Evolutionary conservation across 345 rosid genomes (phyloP), one percentile per base, ranked within the genome.

Genomic region (Populus ilicifolia): DNA sequence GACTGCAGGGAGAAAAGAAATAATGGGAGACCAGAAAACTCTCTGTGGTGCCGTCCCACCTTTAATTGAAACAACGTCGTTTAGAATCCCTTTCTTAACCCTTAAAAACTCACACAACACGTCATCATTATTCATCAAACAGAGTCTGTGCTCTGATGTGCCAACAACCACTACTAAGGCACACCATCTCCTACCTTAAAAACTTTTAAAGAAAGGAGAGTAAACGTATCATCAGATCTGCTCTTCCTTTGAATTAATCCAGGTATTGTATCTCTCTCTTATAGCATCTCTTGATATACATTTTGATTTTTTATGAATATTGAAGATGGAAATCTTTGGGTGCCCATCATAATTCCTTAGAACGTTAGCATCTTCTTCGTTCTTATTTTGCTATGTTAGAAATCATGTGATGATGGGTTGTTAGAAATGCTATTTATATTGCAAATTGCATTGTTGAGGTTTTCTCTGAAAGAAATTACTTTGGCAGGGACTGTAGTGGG

Each of bases 221-320:
- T n/a, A 44, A 44, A 48, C 63, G n/a, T n/a, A 59, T 7, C 12
- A 21, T 21, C 33, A 18, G 75, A 72, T 54, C 75, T 50, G 75
- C 23, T 72, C 48, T 72, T 72, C 65, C 30, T 35, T 16, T 18
- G 10, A 21, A 33, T 33, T 13, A 2, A 17, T 20, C 16, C 23
- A 71, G 75, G 75, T 72, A 54, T 52, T 65, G 75, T 35, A 54
- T 52, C n/a, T 35, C 39, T 72, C 65, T 33, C 33, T 18, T 10
- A 25, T 14, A 54, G 38, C 16, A 33, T 35, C 3, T 50, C 33
- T 41, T 36, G 3, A 25, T 10, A 25, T 25, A 5, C 59, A 14
- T 12, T 14, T 43, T 25, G 43, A 46, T 38, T 69, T 69, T 1
- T 10, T 5, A 23, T 14, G 14, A 43, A 43, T 4, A 43, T 10